Evolutionary conservation across 495 filamentous ascomycete genomes (phyloP).

Genomic region (Stereocaulon alpinum): DNA sequence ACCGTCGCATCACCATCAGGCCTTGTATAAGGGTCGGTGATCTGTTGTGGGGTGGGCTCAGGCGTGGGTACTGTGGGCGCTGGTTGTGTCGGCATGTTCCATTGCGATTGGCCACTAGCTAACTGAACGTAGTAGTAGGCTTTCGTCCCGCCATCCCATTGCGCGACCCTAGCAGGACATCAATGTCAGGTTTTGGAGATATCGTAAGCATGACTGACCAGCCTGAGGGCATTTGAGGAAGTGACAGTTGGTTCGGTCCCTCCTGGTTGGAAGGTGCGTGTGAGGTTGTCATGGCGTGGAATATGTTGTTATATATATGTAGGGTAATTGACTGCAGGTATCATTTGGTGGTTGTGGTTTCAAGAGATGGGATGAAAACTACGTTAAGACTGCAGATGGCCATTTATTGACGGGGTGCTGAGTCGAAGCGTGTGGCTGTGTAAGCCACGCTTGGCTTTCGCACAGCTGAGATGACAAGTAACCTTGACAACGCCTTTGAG

Average conservation of each 20-base stretch:
- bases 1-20: slow-evolving; percentile 10
- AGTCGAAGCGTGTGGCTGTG: no score
- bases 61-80: slow-evolving; percentile 25
- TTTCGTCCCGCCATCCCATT: slow-evolving; percentile 64
- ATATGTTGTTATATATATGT: no score
- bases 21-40: slow-evolving; percentile 21
- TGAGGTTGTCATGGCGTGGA: slow-evolving; percentile 15
- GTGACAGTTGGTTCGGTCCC: slow-evolving; percentile 18
- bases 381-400: no score
- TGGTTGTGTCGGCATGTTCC: slow-evolving; percentile 63
- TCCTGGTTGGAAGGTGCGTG: slow-evolving; percentile 19
- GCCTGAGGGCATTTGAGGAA: slow-evolving; percentile 19
- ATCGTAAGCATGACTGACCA: slow-evolving; percentile 18
- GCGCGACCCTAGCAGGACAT: slow-evolving; percentile 47
- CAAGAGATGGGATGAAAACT: neutral
- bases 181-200: no score
- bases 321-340: neutral
- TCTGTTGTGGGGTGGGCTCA: slow-evolving; percentile 23
- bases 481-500: no score
- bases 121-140: slow-evolving; percentile 78
- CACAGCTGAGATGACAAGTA: no score
- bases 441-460: no score
- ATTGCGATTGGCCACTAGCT: slow-evolving; percentile 63
- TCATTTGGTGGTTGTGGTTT: neutral
- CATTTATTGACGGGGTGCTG: no score